Percentiles rank a stretch among this genome's conserved stretches.
These are phyloP conservation scores for Adansonia gregorii DNA, from an alignment of 441 rosid genomes.

Conservation along the genomic window DNA sequence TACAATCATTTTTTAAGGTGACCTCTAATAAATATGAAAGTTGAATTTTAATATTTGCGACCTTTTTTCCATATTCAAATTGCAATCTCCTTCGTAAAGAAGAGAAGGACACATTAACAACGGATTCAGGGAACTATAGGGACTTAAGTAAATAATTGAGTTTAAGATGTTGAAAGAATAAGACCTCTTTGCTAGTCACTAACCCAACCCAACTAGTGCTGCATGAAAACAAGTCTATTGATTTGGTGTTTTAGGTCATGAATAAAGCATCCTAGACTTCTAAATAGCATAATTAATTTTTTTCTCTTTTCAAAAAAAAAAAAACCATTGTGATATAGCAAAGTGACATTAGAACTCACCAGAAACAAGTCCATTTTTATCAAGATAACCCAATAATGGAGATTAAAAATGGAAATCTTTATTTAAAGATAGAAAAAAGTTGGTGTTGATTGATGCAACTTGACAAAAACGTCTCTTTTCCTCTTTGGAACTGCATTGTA, in stretches of 20 bases:
- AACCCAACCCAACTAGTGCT: constrained; percentile 60
- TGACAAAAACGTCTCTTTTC: constrained; percentile 26
- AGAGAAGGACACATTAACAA: constrained; percentile 24
- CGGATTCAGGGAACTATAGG: constrained; percentile 38
- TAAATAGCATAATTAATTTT: constrained; percentile 23
- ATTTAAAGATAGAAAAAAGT: constrained; percentile 38
- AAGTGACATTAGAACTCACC: constrained; percentile 2
- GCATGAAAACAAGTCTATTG: constrained; percentile 34
- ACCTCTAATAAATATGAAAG: no score
- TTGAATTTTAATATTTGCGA: no score
- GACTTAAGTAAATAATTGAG: constrained; percentile 42
- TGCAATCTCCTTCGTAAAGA: no score
- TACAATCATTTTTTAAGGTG: no score
- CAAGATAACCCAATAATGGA: constrained; percentile 32
- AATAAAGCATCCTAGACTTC: constrained; percentile 45
- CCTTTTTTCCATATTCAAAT: no score
- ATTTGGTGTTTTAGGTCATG: constrained; percentile 36
- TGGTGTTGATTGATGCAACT: constrained; percentile 45
- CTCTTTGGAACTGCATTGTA: background rate
- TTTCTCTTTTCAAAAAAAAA: constrained; percentile 9
- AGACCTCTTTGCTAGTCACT: constrained; percentile 53
- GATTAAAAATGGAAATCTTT: constrained; percentile 30
- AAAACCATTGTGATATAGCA: constrained; percentile 6
- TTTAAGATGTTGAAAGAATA: constrained; percentile 38
- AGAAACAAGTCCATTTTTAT: constrained; percentile 21